phyloP scores from a whole-genome alignment of 345 rosid genomes.

The Aethionema arabicum region DNA sequence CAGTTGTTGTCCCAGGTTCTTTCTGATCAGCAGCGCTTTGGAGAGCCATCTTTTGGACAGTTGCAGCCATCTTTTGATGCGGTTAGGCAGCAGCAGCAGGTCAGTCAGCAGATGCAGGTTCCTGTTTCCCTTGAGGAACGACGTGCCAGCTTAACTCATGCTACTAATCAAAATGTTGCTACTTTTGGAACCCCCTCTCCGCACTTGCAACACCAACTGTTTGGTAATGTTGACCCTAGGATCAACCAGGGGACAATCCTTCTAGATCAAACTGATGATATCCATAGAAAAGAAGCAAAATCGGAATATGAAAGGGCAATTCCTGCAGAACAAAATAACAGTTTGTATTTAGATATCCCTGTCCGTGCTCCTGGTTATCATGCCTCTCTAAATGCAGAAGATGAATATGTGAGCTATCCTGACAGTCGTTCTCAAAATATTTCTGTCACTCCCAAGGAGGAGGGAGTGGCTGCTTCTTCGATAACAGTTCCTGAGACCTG shows the following conservation, averaged over 20 bases:
- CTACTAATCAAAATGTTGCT: slow-evolving; percentile 39
- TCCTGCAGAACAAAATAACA: slow-evolving; percentile 35
- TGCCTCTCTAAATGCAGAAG: slow-evolving; percentile 33
- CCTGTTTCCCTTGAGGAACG: slow-evolving; percentile 50
- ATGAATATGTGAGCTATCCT: slow-evolving; percentile 33
- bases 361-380: slow-evolving; percentile 33
- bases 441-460: slow-evolving; percentile 19
- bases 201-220: slow-evolving; percentile 55
- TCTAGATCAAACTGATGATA: slow-evolving; percentile 41
- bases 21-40: slow-evolving; percentile 59
- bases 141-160: slow-evolving; percentile 39
- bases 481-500: slow-evolving; percentile 28
- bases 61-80: slow-evolving; percentile 58
- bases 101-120: slow-evolving; percentile 49
- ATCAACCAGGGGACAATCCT: slow-evolving; percentile 38
- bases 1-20: slow-evolving; percentile 79
- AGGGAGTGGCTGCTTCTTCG: slow-evolving; percentile 30
- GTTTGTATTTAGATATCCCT: slow-evolving; percentile 37
- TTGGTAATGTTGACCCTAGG: slow-evolving; percentile 42
- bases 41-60: slow-evolving; percentile 60
- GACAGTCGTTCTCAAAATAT: slow-evolving; percentile 28
- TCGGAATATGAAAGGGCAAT: slow-evolving; percentile 43
- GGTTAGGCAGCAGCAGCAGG: slow-evolving; percentile 49
- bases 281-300: slow-evolving; percentile 41
- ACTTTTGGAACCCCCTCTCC: slow-evolving; percentile 43